phyloP scores from a whole-genome alignment of 768 basidiomycete genomes.

The Peribolospora baueri region DNA sequence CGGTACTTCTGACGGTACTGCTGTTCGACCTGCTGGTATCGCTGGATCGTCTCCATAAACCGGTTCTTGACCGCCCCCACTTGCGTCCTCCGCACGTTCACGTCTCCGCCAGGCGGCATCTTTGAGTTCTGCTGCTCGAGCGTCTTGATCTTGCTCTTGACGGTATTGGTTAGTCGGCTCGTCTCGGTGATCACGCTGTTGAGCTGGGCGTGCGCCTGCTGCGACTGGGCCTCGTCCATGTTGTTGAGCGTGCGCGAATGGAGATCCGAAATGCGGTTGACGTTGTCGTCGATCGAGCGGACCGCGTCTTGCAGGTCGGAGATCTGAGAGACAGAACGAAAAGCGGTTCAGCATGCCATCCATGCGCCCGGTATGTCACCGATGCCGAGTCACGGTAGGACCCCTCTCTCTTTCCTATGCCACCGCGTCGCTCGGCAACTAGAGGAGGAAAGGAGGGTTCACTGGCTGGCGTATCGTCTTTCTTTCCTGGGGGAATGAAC shows the following conservation, averaged over 20 bases:
- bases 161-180: conserved; percentile 18
- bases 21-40: conserved; percentile 26
- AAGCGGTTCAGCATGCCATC: neutral
- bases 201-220: conserved; percentile 9
- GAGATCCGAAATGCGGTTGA: conserved; percentile 15
- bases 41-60: conserved; percentile 23
- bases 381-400: neutral
- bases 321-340: conserved; percentile 5
- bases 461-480: neutral
- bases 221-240: conserved; percentile 9
- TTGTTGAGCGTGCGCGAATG: conserved; percentile 17
- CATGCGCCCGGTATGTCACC: neutral
- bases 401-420: neutral
- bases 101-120: conserved; percentile 14
- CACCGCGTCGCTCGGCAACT: neutral
- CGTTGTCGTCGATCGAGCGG: conserved; percentile 10
- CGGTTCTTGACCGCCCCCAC: conserved; percentile 22
- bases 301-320: conserved; percentile 10
- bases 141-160: conserved; percentile 21
- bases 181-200: conserved; percentile 12
- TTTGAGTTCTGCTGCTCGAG: conserved; percentile 22
- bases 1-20: conserved; percentile 25
- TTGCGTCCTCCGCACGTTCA: conserved; percentile 14
- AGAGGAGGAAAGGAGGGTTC: too few relatives aligned
- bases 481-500: too few relatives aligned